Evolutionary conservation across 2,329 filamentous ascomycete genomes (phyloP), one percentile per base, ranked within the genome.

Genomic region (Colletotrichum lentis): DNA sequence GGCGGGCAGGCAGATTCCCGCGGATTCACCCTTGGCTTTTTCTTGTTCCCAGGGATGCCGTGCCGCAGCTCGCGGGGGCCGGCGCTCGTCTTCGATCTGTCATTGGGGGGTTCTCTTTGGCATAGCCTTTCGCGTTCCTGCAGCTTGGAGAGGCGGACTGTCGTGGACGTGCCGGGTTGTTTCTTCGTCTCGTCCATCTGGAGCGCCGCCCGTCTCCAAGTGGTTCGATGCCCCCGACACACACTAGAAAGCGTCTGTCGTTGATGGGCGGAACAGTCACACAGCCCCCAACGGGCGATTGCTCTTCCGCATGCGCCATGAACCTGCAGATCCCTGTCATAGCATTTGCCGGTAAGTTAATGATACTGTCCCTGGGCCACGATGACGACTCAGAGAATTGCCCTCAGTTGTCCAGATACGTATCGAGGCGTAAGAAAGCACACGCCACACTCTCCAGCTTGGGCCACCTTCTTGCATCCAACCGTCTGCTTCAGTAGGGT

Each of bases 361-460:
- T 35, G 4, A 3, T 20, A 11, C 14, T 49, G 27, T 52, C 3
- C 3, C 16, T 27, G 6, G 10, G 24, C 47, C 7, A 31, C 7
- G 27, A 31, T 31, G 27, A 31, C 27, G 27, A 31, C 10, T 18
- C 12, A 44, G 41, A 44, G 41, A 18, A 18, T 7, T 14, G 18
- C 52, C 5, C 16, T 18, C n/a, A n/a, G 5, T 5, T 16, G 59
- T 5, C 3, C n/a, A 20, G 18, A 14, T 16, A 10, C 31, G 8
- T 10, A 50, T n/a, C 24, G 1, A 22, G 10, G 11, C 4, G 18
- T 18, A 20, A 20, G 52, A 54, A 50, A 35, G 54, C 67, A 62
- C 50, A 37, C 57, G 67, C 67, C 62, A 61, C 56, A 68, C 8
- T 3, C 12, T 24, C n/a, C 31, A n/a, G 16, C n/a, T 24, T 54